phyloP scores from a whole-genome alignment of 108 stramenopile genomes.

The Nitzschia palea region DNA sequence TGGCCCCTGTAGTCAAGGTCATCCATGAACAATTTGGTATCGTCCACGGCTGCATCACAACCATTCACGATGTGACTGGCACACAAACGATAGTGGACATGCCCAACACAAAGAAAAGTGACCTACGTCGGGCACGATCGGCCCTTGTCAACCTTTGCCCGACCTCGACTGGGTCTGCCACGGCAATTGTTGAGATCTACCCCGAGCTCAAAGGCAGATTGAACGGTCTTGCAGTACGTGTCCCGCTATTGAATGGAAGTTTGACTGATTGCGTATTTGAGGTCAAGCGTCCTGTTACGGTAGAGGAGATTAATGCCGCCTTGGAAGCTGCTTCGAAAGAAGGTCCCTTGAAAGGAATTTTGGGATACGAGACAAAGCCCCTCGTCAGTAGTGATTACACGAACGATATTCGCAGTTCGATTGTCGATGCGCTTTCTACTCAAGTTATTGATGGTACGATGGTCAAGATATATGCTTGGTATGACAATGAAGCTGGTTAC shows the following conservation, averaged over 20 bases:
- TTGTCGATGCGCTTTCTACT: constrained; percentile 90
- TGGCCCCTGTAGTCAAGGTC: constrained; percentile 93
- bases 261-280: constrained; percentile 90
- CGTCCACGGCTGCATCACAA: constrained; percentile 92
- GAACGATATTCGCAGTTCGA: constrained; percentile 79
- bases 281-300: constrained; percentile 67
- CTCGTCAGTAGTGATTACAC: constrained; percentile 92
- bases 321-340: constrained; percentile 74
- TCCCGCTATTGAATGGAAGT: constrained; percentile 87
- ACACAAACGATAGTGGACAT: constrained; percentile 91
- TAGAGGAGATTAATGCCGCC: constrained; percentile 87
- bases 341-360: constrained; percentile 84
- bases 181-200: constrained; percentile 93
- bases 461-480: constrained; percentile 95
- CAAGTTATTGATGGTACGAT: constrained; percentile 93
- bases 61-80: constrained; percentile 92
- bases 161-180: constrained; percentile 92
- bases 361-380: constrained; percentile 87
- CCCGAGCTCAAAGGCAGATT: constrained; percentile 95
- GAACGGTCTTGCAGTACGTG: constrained; percentile 92
- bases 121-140: constrained; percentile 88
- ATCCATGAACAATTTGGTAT: constrained; percentile 93
- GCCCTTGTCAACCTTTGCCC: constrained; percentile 94
- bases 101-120: constrained; percentile 90
- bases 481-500: constrained; percentile 92